These are phyloP conservation scores for Chenopodium album DNA, from an alignment of 148 eudicot genomes.

Conservation along the genomic window DNA sequence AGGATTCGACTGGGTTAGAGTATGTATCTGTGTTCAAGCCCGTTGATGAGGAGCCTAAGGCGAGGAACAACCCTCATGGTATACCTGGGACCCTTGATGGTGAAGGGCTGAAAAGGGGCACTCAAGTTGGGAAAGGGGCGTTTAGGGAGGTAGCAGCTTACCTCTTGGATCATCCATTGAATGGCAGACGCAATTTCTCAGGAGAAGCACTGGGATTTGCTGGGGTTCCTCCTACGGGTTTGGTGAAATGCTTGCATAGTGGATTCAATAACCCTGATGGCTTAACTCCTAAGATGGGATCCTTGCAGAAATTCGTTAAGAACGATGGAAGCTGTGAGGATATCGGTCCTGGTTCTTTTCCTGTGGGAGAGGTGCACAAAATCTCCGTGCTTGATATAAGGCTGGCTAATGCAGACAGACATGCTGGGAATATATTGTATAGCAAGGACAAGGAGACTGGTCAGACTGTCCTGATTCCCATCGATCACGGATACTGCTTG, in stretches of 20 bases:
- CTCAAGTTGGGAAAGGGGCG: slow-evolving; percentile 92
- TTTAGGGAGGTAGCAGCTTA: slow-evolving; percentile 88
- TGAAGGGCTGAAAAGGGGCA: slow-evolving; percentile 95
- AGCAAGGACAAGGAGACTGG: slow-evolving; percentile 63
- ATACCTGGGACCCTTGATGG: slow-evolving; percentile 71
- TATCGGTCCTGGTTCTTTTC: slow-evolving; percentile 78
- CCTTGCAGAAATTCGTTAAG: slow-evolving; percentile 85
- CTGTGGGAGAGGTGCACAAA: slow-evolving; percentile 86
- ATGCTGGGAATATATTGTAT: slow-evolving; percentile 83
- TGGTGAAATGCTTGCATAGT: slow-evolving; percentile 62
- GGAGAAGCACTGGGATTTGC: slow-evolving; percentile 76
- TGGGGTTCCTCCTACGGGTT: slow-evolving; percentile 85
- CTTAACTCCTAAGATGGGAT: slow-evolving; percentile 58
- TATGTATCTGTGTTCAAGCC: slow-evolving; percentile 91
- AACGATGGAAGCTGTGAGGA: slow-evolving; percentile 93
- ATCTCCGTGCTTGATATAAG: slow-evolving; percentile 89
- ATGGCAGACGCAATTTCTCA: slow-evolving; percentile 50
- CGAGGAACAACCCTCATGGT: slow-evolving; percentile 83
- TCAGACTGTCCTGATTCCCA: slow-evolving; percentile 57
- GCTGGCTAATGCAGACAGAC: slow-evolving; percentile 97
- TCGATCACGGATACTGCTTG: slow-evolving; percentile 98
- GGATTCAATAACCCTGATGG: slow-evolving; percentile 72
- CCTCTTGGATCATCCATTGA: slow-evolving; percentile 78
- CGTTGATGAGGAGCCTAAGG: slow-evolving; percentile 91
- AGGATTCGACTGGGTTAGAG: slow-evolving; percentile 54